Evolutionary conservation across 2,329 filamentous ascomycete species (phyloP).

Genomic region (Clonostachys sp.): DNA sequence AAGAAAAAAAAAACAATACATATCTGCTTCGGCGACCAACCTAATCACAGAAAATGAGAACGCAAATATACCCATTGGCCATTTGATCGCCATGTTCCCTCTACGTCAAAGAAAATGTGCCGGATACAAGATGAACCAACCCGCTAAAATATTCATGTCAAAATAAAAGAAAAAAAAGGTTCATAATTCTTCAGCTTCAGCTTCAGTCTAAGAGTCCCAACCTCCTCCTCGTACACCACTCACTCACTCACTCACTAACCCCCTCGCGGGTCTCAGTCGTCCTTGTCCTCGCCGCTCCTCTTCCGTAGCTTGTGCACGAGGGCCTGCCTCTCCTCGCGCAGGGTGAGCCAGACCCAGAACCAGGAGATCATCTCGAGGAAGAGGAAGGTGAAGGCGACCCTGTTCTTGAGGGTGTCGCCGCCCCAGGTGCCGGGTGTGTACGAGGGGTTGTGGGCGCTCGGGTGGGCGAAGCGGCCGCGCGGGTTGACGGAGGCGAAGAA

Average conservation of each 20-base stretch:
- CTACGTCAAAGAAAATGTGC: too few relatives aligned
- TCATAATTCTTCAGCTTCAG: neutral
- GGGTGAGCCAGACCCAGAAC: slow-evolving; percentile 78
- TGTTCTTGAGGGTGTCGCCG: slow-evolving; percentile 72
- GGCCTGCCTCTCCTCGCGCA: slow-evolving; percentile 58
- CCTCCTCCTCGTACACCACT: too few relatives aligned
- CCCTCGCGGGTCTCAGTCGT: neutral
- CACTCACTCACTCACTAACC: too few relatives aligned
- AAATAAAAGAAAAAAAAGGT: neutral
- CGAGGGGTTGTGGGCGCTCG: slow-evolving; percentile 22
- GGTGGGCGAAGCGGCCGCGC: slow-evolving; percentile 24
- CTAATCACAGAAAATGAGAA: too few relatives aligned
- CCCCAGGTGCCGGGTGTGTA: slow-evolving; percentile 39
- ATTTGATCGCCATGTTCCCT: too few relatives aligned
- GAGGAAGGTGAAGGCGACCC: slow-evolving; percentile 77
- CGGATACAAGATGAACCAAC: too few relatives aligned
- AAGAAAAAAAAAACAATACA: too few relatives aligned
- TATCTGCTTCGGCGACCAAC: too few relatives aligned
- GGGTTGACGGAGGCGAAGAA: slow-evolving; percentile 21
- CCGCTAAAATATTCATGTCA: too few relatives aligned
- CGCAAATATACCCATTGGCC: too few relatives aligned
- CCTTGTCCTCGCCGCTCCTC: slow-evolving; percentile 9
- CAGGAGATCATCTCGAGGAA: slow-evolving; percentile 81
- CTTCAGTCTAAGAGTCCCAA: too few relatives aligned
- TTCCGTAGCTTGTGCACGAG: slow-evolving; percentile 32